Base-by-base conservation (phyloP, 2,329 filamentous ascomycete species). In the Emydomyces testavorans region DNA sequence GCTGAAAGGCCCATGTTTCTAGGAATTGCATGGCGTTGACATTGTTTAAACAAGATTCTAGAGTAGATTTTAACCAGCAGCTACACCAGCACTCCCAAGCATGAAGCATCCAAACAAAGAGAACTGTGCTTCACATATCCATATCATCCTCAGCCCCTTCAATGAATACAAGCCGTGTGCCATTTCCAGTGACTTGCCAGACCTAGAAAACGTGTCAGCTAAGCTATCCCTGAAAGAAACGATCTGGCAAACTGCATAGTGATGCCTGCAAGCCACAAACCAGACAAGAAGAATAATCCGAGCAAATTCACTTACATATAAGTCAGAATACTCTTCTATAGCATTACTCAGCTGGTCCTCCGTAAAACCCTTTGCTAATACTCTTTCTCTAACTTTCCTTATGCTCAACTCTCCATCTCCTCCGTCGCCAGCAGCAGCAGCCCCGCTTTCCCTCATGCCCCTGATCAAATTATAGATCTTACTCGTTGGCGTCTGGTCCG, bases 381-480 rank as follows among this genome's bases (percentile, higher is more conserved):
- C 88, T 55, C 92, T 73, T 67, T 95, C 89, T 64, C 89, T 79
- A 51, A 98, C 86, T 67, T 87, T 84, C 56, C 84, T 78, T 72
- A 98, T 77, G 65, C 83, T 92, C 58, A 98, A 70, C 66, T 95
- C 89, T 16, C 84, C 72, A 23, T 76, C 74, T 46, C 72, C 71
- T 28, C 85, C 87, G 39, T 87, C 80, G 35, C 85, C 81, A 57
- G 90, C 88, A 49, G 79, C 79, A 38, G 79, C 80, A 46, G 88
- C 87, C 49, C 90, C 89, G 46, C 80, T 82, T 59, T 94, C 89
- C 38, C 86, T 82, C 69, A 96, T 82, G 4, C 78, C 79, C 63
- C 90, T 85, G 68, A 98, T 86, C 55, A 98, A 78, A 65, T 94
- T 92, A 70, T 94, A 96, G 59, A 98, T 96, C 66, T 85, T 86